Conservation (phyloP, 108 stramenopile species). For the Cyclotella baltica region DNA sequence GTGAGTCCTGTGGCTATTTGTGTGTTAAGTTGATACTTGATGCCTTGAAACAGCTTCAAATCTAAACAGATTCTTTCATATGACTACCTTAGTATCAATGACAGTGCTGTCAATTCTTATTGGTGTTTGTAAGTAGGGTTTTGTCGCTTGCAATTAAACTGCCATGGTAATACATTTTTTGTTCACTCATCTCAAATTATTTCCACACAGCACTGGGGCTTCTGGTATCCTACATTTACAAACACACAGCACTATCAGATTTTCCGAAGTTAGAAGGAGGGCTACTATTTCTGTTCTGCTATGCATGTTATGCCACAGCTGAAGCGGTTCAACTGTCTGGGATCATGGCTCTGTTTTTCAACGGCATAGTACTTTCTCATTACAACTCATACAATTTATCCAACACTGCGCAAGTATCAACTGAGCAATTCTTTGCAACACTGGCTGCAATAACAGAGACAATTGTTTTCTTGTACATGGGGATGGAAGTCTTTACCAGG, state of each 20-base stretch:
- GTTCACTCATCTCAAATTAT: background rate
- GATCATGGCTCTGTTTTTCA: constrained; percentile 97
- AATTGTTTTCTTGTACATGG: constrained; percentile 97
- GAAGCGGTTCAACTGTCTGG: constrained; percentile 91
- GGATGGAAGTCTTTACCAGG: constrained; percentile 95
- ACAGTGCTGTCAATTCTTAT: constrained; percentile 75
- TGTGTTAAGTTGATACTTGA: background rate
- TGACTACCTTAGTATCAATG: constrained; percentile 40
- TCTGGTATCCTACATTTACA: constrained; percentile 82
- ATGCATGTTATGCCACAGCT: constrained; percentile 92
- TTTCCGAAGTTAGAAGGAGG: constrained; percentile 95
- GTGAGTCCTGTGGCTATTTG: background rate
- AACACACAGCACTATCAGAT: constrained; percentile 81
- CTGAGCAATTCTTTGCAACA: constrained; percentile 94
- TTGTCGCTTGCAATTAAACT: background rate
- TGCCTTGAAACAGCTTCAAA: background rate
- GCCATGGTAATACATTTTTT: background rate
- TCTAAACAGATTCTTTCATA: no score
- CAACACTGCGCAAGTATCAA: constrained; percentile 80
- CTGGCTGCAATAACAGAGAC: constrained; percentile 92
- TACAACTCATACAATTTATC: constrained; percentile 97
- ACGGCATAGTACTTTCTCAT: constrained; percentile 91
- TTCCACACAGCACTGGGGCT: constrained; percentile 68
- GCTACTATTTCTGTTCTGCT: constrained; percentile 94
- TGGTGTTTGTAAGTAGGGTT: constrained; percentile 63